Conservation (phyloP, 2,329 filamentous ascomycete species). For the Aspergillus puulaauensis region DNA sequence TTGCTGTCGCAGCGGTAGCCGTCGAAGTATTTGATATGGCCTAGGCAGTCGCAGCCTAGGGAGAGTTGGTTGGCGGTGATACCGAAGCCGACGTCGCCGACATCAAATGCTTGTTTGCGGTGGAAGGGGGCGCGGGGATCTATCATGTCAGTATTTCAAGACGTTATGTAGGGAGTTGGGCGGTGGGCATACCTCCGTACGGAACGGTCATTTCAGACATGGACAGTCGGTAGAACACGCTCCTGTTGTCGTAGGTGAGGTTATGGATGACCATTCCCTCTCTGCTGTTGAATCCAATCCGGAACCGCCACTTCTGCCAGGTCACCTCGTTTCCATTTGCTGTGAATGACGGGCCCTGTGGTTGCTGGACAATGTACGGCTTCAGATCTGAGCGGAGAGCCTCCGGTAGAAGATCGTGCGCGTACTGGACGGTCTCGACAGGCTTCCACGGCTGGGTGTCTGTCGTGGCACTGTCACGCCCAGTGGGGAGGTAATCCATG, state of each 20-base stretch:
- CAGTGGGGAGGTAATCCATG: constrained; percentile 68
- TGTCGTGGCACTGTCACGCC: constrained; percentile 59
- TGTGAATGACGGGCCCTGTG: constrained; percentile 63
- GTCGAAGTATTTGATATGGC: constrained; percentile 67
- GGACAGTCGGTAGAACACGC: constrained; percentile 66
- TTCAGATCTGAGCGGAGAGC: constrained; percentile 65
- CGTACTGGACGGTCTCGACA: constrained; percentile 51
- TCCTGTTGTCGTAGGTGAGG: constrained; percentile 62
- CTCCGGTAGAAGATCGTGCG: constrained; percentile 66
- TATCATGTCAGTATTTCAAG: neutral
- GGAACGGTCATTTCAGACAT: constrained; percentile 66
- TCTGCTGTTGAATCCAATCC: constrained; percentile 61
- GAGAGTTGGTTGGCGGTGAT: constrained; percentile 69
- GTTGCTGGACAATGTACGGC: constrained; percentile 64
- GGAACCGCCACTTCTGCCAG: constrained; percentile 68
- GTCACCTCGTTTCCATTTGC: constrained; percentile 57
- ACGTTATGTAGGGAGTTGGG: neutral
- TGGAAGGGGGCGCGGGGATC: constrained; percentile 68
- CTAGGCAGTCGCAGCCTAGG: constrained; percentile 70
- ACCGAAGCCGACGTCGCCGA: constrained; percentile 67
- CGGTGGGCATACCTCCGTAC: constrained; percentile 34
- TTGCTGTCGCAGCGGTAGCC: constrained; percentile 59
- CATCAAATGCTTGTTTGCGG: constrained; percentile 69
- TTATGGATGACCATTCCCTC: constrained; percentile 70
- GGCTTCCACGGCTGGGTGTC: constrained; percentile 59